A percentile compares a stretch with the other conserved stretches of the same genome.
phyloP scores from a whole-genome alignment of 176 grass and related monocot species.

The Oryza glumipatula region DNA sequence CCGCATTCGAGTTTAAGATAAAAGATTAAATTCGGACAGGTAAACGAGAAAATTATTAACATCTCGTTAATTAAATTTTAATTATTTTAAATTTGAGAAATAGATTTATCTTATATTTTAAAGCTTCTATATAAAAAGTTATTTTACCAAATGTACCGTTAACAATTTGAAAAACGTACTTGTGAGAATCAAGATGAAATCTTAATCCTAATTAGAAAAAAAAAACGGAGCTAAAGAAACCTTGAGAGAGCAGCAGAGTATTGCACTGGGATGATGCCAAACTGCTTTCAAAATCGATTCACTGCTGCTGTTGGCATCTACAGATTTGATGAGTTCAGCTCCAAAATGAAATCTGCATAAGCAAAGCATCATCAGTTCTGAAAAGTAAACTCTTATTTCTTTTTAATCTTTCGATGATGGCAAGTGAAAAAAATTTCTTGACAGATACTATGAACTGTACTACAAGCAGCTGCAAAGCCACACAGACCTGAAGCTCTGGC shows the following conservation, averaged over 20 bases:
- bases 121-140: no score
- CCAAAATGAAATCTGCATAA: constrained; percentile 71
- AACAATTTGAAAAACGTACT: no score
- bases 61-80: no score
- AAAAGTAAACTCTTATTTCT: neutral
- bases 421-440: neutral
- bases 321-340: constrained; percentile 57
- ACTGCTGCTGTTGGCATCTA: constrained; percentile 16
- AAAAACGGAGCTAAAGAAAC: constrained; percentile 1
- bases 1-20: no score
- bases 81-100: no score
- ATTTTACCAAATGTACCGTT: no score
- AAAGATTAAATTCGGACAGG: no score
- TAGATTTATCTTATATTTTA: no score
- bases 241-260: constrained; percentile 91
- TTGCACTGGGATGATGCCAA: constrained; percentile 72
- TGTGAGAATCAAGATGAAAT: no score
- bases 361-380: constrained; percentile 10
- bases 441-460: neutral
- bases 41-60: no score
- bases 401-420: no score
- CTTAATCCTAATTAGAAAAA: no score
- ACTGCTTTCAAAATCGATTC: constrained; percentile 60
- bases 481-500: constrained; percentile 80
- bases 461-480: neutral